These are phyloP conservation scores for Claviceps paspali DNA, from an alignment of 2,329 filamentous ascomycete species.

Conservation along the genomic window DNA sequence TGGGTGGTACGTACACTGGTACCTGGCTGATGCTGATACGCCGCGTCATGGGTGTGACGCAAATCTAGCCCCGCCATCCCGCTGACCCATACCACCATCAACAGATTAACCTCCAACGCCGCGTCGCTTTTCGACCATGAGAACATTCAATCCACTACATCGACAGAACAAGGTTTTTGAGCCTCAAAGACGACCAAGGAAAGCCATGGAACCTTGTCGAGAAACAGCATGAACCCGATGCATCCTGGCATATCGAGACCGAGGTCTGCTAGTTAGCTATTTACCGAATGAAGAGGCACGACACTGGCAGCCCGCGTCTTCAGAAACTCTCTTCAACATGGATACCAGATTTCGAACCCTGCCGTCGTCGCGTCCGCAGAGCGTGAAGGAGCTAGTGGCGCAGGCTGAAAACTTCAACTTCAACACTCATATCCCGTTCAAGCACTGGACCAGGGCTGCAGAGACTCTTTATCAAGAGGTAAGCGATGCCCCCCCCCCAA, in stretches of 20 bases:
- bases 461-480: conserved; percentile 72
- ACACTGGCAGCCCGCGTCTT: background rate
- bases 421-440: conserved; percentile 59
- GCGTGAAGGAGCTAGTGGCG: conserved; percentile 59
- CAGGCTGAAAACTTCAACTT: conserved; percentile 72
- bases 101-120: no score
- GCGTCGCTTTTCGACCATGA: background rate
- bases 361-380: conserved; percentile 39
- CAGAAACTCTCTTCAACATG: conserved; percentile 10
- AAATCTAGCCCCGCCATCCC: background rate
- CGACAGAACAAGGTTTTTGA: background rate
- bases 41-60: background rate
- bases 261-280: background rate
- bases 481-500: conserved; percentile 16
- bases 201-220: background rate
- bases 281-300: background rate
- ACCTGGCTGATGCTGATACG: background rate
- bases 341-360: conserved; percentile 13
- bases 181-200: no score
- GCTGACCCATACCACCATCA: background rate
- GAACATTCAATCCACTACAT: background rate
- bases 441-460: conserved; percentile 69
- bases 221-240: conserved; percentile 1
- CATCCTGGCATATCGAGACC: background rate
- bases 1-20: no score